These are phyloP conservation scores for Brettanomyces nanus DNA, from an alignment of 805 yeast genomes.

Conservation along the genomic window DNA sequence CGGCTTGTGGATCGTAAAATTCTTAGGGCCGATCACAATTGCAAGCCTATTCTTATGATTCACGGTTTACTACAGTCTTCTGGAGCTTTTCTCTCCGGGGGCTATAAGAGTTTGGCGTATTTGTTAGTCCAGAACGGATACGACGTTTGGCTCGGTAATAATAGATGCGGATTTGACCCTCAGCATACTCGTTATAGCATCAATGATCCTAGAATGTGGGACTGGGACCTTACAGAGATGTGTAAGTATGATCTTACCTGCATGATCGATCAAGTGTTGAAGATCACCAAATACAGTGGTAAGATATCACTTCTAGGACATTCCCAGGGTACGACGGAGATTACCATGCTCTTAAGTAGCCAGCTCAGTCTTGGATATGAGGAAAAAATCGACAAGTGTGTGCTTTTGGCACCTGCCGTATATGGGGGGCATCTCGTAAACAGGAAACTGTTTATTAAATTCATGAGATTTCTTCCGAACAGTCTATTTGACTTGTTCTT, in stretches of 20 bases:
- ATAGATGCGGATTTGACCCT: conserved; percentile 79
- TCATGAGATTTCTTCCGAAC: conserved; percentile 47
- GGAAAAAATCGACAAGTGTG: conserved; percentile 53
- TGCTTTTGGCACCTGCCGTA: conserved; percentile 86
- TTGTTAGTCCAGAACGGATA: conserved; percentile 43
- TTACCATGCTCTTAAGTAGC: conserved; percentile 57
- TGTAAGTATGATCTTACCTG: conserved; percentile 72
- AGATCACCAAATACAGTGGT: conserved; percentile 21
- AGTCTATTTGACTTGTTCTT: conserved; percentile 43
- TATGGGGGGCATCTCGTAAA: conserved; percentile 75
- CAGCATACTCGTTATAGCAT: conserved; percentile 43
- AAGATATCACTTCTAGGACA: conserved; percentile 68
- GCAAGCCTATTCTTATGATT: conserved; percentile 58
- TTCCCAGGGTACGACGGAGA: conserved; percentile 91
- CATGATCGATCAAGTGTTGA: conserved; percentile 53
- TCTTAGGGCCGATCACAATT: conserved; percentile 1
- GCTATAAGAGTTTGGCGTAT: conserved; percentile 68
- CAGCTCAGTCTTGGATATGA: conserved; percentile 29
- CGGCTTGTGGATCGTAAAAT: conserved; percentile 47
- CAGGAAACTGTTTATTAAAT: conserved; percentile 49
- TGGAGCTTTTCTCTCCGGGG: conserved; percentile 80
- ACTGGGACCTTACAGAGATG: conserved; percentile 87
- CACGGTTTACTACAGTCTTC: conserved; percentile 88
- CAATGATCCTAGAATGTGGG: conserved; percentile 62
- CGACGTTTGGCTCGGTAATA: conserved; percentile 90